Conservation (phyloP, 805 yeast species). For the Schwanniomyces polymorphus region DNA sequence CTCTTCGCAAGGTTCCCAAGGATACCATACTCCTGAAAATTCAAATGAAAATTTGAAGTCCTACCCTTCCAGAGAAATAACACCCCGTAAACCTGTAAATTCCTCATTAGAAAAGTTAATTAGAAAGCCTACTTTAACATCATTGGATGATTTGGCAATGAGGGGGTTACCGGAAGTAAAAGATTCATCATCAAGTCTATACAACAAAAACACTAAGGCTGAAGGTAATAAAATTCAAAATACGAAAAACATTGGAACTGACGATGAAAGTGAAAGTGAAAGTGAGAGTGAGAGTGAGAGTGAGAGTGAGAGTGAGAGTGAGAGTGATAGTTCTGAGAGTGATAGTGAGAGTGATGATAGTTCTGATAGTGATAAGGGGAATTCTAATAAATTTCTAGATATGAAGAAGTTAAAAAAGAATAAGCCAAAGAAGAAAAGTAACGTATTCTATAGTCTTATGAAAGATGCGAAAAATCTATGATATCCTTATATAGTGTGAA, state of each 20-base stretch:
- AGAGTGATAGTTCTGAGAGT: conserved; percentile 8
- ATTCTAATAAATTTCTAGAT: conserved; percentile 20
- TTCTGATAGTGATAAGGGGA: conserved; percentile 8
- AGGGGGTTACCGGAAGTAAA: conserved; percentile 70
- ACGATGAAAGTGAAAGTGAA: neutral
- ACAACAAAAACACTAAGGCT: neutral
- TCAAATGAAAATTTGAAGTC: neutral
- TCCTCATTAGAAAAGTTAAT: conserved; percentile 3
- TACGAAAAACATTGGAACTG: conserved; percentile 1
- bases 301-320: conserved; percentile 9
- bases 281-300: conserved; percentile 3
- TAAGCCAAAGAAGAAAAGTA: conserved; percentile 20
- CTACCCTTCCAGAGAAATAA: neutral
- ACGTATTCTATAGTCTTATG: conserved; percentile 31
- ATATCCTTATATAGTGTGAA: neutral
- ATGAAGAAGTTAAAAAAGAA: conserved; percentile 17
- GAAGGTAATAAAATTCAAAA: neutral
- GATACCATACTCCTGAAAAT: conserved; percentile 6
- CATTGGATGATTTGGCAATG: conserved; percentile 59
- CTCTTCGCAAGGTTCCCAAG: conserved; percentile 5
- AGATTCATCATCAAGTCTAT: conserved; percentile 29
- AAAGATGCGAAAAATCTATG: conserved; percentile 20
- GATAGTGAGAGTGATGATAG: conserved; percentile 14
- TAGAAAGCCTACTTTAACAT: conserved; percentile 42
- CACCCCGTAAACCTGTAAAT: neutral